A percentile compares a stretch with the other conserved stretches of the same genome.
phyloP scores from a whole-genome alignment of 169 alveolate species.

The Plasmodium sp. region DNA sequence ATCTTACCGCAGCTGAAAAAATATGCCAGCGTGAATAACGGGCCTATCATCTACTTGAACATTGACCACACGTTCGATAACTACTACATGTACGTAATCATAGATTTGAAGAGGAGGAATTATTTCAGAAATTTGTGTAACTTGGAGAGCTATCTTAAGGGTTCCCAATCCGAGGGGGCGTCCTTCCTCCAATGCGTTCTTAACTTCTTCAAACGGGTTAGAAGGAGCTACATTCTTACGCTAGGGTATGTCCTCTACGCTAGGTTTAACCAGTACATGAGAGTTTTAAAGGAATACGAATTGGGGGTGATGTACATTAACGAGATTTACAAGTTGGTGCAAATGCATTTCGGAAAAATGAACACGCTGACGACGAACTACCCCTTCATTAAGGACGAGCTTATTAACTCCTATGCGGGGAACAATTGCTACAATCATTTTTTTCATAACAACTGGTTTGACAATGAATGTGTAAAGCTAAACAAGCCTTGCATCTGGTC shows the following conservation, averaged over 20 bases:
- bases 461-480: slow-evolving; percentile 57
- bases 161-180: not conserved
- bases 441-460: slow-evolving; percentile 68
- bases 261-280: slow-evolving; percentile 46
- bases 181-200: slow-evolving; percentile 23
- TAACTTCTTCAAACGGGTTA: slow-evolving; percentile 24
- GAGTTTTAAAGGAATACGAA: slow-evolving; percentile 49
- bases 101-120: slow-evolving; percentile 45
- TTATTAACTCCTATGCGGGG: slow-evolving; percentile 70
- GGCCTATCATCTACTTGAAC: slow-evolving; percentile 65
- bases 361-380: slow-evolving; percentile 69
- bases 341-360: slow-evolving; percentile 47
- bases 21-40: slow-evolving; percentile 47
- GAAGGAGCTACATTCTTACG: slow-evolving; percentile 64
- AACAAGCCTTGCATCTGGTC: slow-evolving; percentile 74
- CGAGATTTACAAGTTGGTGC: slow-evolving; percentile 32
- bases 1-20: slow-evolving; percentile 51
- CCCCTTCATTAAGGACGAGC: slow-evolving; percentile 35
- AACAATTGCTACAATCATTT: slow-evolving; percentile 68
- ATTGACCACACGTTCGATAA: slow-evolving; percentile 72
- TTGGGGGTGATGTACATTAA: slow-evolving; percentile 35
- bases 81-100: slow-evolving; percentile 50
- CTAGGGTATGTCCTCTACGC: slow-evolving; percentile 32
- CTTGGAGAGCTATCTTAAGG: not conserved
- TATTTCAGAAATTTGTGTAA: slow-evolving; percentile 33